phyloP scores from a whole-genome alignment of 805 yeast genomes.

The Lipomyces orientalis region DNA sequence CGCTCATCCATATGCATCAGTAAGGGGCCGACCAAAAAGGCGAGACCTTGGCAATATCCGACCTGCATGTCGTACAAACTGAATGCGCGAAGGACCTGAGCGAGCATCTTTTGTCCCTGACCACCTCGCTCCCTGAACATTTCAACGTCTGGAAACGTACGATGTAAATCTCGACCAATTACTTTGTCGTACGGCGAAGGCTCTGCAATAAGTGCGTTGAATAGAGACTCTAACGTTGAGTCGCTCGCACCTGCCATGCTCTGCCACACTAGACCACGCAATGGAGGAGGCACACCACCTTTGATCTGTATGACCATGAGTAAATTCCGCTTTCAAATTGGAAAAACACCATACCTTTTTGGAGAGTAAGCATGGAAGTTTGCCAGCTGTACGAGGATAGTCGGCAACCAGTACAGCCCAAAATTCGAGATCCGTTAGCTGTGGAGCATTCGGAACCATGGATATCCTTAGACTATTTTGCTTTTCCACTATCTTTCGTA shows the following conservation, averaged over 20 bases:
- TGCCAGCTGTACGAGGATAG: slow-evolving; percentile 43
- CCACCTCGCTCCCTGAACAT: slow-evolving; percentile 54
- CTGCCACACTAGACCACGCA: slow-evolving; percentile 48
- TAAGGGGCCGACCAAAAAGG: slow-evolving; percentile 66
- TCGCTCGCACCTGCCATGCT: slow-evolving; percentile 44
- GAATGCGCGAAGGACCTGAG: slow-evolving; percentile 63
- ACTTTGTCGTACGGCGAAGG: slow-evolving; percentile 52
- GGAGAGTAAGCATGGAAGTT: slow-evolving; percentile 43
- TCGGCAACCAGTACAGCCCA: slow-evolving; percentile 47
- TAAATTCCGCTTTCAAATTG: neutral
- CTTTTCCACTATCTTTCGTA: slow-evolving; percentile 26
- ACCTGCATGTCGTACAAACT: slow-evolving; percentile 68
- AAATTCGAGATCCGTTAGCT: slow-evolving; percentile 42
- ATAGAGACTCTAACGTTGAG: slow-evolving; percentile 45
- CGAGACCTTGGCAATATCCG: slow-evolving; percentile 72
- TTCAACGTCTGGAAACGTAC: slow-evolving; percentile 63
- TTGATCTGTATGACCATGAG: slow-evolving; percentile 23
- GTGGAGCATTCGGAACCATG: slow-evolving; percentile 12
- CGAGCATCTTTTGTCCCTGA: slow-evolving; percentile 54
- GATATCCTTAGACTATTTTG: slow-evolving; percentile 10
- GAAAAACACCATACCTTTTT: slow-evolving; percentile 40
- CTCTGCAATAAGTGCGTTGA: slow-evolving; percentile 50
- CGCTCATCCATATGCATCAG: slow-evolving; percentile 52
- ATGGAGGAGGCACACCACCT: slow-evolving; percentile 46
- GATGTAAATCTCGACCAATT: slow-evolving; percentile 61